A percentile compares a stretch with the other conserved stretches of the same genome.
These are phyloP conservation scores for Epichloe glyceriae DNA, from an alignment of 2,329 filamentous ascomycete species.

Conservation along the genomic window DNA sequence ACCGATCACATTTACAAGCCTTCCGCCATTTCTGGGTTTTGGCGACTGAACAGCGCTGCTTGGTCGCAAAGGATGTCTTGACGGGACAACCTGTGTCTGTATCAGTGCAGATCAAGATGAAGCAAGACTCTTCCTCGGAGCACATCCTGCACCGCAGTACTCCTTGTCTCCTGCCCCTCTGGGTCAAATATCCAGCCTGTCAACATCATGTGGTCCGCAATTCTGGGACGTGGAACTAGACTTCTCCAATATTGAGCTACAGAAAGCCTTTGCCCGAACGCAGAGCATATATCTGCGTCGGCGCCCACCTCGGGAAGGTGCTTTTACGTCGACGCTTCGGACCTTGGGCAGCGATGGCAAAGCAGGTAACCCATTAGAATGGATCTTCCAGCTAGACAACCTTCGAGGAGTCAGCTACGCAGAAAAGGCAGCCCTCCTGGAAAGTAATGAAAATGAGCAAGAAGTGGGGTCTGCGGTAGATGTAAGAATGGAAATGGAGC, in stretches of 20 bases:
- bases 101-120: conserved; percentile 53
- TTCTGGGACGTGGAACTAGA: conserved; percentile 78
- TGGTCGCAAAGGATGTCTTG: conserved; percentile 77
- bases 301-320: conserved; percentile 52
- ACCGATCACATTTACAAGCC: conserved; percentile 86
- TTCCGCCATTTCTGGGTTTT: conserved; percentile 97
- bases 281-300: conserved; percentile 66
- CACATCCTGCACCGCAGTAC: conserved; percentile 31
- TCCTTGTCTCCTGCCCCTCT: conserved; percentile 54
- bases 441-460: conserved; percentile 33
- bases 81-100: conserved; percentile 68
- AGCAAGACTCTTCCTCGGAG: conserved; percentile 24
- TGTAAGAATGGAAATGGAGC: conserved; percentile 52
- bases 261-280: conserved; percentile 47
- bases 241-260: conserved; percentile 52
- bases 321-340: conserved; percentile 62
- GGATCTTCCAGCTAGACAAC: conserved; percentile 55
- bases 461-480: conserved; percentile 49
- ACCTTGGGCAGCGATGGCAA: conserved; percentile 44
- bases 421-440: conserved; percentile 52
- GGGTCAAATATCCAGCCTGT: conserved; percentile 45
- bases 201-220: conserved; percentile 45
- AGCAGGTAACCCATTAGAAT: conserved; percentile 45
- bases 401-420: conserved; percentile 45
- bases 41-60: conserved; percentile 76